These are phyloP conservation scores for Mortierella hygrophila DNA, from an alignment of 192 early-diverging fungal species.

Conservation along the genomic window DNA sequence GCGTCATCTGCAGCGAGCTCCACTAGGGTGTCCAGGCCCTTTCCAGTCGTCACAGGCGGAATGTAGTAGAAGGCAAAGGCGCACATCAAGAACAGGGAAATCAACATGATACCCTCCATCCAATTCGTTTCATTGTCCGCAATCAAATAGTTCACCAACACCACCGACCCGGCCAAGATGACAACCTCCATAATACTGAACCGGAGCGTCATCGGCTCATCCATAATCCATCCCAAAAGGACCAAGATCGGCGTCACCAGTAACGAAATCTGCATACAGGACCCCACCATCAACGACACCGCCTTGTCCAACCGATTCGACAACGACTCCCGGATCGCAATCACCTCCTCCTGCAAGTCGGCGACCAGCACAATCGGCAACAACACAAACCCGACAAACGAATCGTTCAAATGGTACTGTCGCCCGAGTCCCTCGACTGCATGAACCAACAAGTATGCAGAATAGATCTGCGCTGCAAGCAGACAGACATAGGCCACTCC, in stretches of 20 bases:
- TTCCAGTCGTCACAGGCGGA: slow-evolving; percentile 7
- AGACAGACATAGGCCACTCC: slow-evolving; percentile 63
- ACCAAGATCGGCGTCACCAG: slow-evolving; percentile 78
- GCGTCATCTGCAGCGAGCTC: not conserved
- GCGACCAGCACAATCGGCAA: slow-evolving; percentile 83
- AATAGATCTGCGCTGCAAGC: slow-evolving; percentile 78
- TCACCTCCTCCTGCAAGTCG: slow-evolving; percentile 51
- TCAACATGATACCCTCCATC: slow-evolving; percentile 90
- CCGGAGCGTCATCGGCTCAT: slow-evolving; percentile 82
- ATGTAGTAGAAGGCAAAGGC: slow-evolving; percentile 73
- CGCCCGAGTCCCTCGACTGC: slow-evolving; percentile 82
- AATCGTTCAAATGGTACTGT: slow-evolving; percentile 77
- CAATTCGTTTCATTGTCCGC: slow-evolving; percentile 91
- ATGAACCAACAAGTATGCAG: slow-evolving; percentile 85
- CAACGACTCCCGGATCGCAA: slow-evolving; percentile 67
- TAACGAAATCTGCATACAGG: slow-evolving; percentile 82
- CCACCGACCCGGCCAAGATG: slow-evolving; percentile 81
- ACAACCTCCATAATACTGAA: slow-evolving; percentile 87
- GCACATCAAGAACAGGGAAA: slow-evolving; percentile 81
- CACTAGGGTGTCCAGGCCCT: not conserved
- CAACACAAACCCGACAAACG: slow-evolving; percentile 94
- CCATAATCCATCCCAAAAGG: slow-evolving; percentile 88
- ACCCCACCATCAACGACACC: slow-evolving; percentile 22
- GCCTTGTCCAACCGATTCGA: slow-evolving; percentile 14
- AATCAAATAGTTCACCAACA: slow-evolving; percentile 85